Evolutionary conservation across 805 yeast species (phyloP), one percentile per base, ranked within the genome.

Genomic region (Hanseniaspora osmophila): DNA sequence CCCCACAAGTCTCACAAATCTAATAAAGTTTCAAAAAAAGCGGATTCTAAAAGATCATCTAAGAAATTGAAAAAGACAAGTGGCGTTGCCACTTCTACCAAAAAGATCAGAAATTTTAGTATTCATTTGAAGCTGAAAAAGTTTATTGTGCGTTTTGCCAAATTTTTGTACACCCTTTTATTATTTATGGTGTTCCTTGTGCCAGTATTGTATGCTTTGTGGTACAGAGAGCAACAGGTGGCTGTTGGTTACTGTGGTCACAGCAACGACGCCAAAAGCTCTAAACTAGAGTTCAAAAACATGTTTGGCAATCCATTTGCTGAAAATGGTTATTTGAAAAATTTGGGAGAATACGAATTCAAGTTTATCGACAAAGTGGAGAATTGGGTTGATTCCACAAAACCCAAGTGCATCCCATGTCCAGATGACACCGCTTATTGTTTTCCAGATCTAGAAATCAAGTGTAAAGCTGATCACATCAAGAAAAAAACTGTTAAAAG

Each of bases 391-490:
- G 30, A 38, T 38, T 46, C 53, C 12, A 45, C 35, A 3, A 19
- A 48, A n/a, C 94, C 94, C 2, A 40, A 52, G 0, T 90, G 98
- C 64, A 63, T 73, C 3, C 74, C 74, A 22, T 90, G 97, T 58
- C 96, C 97, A 1, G 15, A 16, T 35, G 73, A 69, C 3, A 79
- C 88, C 62, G 92, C 88, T 0, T 67, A 74, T 35, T 90, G 97
- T 62, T 76, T 70, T 51, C 74, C 77, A 19, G 58, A 69, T 40
- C 66, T 82, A 53, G 66, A 70, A 44, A 55, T 84, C 9, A 77
- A 72, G 47, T 90, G 98, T 62, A 78, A 75, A 52, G 78, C 77
- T 40, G 94, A 80, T 47, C 66, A 71, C 44, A 79, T 80, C 13
- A 72, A 78, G 71, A 68, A 73, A 50, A 64, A 74, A 37, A 50